A percentile compares a stretch with the other conserved stretches of the same genome.
Evolutionary conservation across 2,329 filamentous ascomycete genomes (phyloP).

Genomic region (Aureobasidium pullulans): DNA sequence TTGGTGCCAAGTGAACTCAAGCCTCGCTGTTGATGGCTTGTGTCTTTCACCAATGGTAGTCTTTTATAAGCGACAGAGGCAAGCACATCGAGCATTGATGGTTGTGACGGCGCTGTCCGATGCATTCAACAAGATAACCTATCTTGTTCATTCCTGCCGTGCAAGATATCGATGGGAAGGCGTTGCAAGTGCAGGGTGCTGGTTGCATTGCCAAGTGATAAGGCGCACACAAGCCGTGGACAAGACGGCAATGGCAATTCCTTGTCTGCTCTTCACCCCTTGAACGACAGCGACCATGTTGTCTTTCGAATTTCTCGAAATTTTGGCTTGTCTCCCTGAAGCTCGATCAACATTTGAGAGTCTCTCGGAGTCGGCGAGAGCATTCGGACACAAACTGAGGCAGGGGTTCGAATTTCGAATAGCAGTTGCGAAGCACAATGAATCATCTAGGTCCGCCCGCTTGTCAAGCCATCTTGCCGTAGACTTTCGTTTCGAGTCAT

Average conservation of each 20-base stretch:
- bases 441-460: no score
- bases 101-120: background rate
- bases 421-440: no score
- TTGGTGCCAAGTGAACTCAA: constrained; percentile 8
- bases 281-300: background rate
- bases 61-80: background rate
- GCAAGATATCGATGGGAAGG: background rate
- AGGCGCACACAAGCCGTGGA: background rate
- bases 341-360: no score
- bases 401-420: no score
- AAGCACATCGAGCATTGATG: background rate
- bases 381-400: no score
- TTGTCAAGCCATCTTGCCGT: no score
- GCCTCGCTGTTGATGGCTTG: background rate
- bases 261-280: background rate
- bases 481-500: no score
- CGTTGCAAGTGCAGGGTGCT: background rate
- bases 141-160: background rate
- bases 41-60: background rate
- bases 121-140: background rate
- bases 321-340: no score
- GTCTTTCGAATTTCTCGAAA: no score
- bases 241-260: background rate
- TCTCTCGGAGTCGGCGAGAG: no score
- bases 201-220: constrained; percentile 6